Percentiles rank a stretch among this genome's conserved stretches.
phyloP scores from a whole-genome alignment of 139 green algal species.

The Closterium sp. region DNA sequence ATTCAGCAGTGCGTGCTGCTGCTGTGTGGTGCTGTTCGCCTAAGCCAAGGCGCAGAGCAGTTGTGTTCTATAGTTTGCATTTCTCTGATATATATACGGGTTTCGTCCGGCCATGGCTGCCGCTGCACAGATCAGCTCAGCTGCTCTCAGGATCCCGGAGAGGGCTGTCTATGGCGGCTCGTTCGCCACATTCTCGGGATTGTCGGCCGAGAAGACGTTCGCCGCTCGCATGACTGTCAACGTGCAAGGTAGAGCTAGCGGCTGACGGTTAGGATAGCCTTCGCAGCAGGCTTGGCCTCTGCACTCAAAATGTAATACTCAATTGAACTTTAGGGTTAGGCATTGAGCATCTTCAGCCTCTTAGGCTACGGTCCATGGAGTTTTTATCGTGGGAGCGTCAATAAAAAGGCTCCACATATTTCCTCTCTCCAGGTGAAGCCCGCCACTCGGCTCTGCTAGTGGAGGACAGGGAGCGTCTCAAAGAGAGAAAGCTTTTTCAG shows the following conservation, averaged over 20 bases:
- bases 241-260: not conserved
- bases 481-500: too few relatives aligned
- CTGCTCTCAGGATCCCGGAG: not conserved
- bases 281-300: too few relatives aligned
- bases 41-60: not conserved
- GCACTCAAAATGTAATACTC: too few relatives aligned
- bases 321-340: too few relatives aligned
- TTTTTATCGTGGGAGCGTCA: not conserved
- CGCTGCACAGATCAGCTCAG: not conserved
- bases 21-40: not conserved
- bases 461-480: not conserved
- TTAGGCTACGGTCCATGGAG: not conserved
- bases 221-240: not conserved
- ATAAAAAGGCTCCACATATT: too few relatives aligned
- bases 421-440: not conserved
- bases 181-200: not conserved
- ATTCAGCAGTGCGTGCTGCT: not conserved
- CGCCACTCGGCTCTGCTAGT: slow-evolving; percentile 4
- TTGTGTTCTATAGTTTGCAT: not conserved
- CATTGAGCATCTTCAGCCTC: not conserved
- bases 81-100: not conserved
- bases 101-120: not conserved
- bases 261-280: not conserved
- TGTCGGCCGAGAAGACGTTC: not conserved
- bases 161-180: not conserved